These are phyloP conservation scores for Lentinula novae-zelandiae DNA, from an alignment of 1,284 basidiomycete species.

Conservation along the genomic window DNA sequence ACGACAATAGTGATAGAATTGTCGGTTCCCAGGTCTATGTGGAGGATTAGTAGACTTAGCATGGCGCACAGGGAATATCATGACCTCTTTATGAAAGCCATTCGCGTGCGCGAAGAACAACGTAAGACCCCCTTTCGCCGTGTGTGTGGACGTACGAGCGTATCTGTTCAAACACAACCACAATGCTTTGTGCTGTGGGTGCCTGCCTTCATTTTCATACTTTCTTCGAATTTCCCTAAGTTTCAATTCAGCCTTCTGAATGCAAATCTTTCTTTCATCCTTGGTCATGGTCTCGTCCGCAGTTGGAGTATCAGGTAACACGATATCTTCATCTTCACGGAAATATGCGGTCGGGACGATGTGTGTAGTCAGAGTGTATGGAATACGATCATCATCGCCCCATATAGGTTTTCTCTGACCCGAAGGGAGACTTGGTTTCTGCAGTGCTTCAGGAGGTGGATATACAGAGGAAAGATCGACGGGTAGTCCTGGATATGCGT, in stretches of 20 bases:
- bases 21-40: conserved; percentile 65
- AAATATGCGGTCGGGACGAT: conserved; percentile 72
- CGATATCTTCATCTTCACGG: conserved; percentile 45
- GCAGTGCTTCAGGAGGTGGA: conserved; percentile 28
- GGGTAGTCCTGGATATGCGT: conserved; percentile 7
- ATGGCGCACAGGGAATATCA: conserved; percentile 17
- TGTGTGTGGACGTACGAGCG: conserved; percentile 26
- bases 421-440: conserved; percentile 29
- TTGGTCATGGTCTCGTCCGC: conserved; percentile 26
- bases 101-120: conserved; percentile 77
- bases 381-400: conserved; percentile 23
- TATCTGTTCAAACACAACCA: conserved; percentile 61
- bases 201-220: conserved; percentile 9
- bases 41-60: background rate
- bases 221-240: conserved; percentile 23
- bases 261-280: conserved; percentile 28
- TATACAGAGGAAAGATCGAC: conserved; percentile 8
- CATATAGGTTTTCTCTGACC: conserved; percentile 28
- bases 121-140: conserved; percentile 42
- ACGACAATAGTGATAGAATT: conserved; percentile 44
- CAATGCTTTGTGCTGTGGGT: conserved; percentile 35
- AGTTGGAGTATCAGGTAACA: conserved; percentile 32
- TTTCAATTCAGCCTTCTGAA: conserved; percentile 19
- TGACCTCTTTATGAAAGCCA: conserved; percentile 80
- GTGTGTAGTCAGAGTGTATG: conserved; percentile 54